Conservation (phyloP, 805 yeast genomes). For the Pichia membranifaciens region DNA sequence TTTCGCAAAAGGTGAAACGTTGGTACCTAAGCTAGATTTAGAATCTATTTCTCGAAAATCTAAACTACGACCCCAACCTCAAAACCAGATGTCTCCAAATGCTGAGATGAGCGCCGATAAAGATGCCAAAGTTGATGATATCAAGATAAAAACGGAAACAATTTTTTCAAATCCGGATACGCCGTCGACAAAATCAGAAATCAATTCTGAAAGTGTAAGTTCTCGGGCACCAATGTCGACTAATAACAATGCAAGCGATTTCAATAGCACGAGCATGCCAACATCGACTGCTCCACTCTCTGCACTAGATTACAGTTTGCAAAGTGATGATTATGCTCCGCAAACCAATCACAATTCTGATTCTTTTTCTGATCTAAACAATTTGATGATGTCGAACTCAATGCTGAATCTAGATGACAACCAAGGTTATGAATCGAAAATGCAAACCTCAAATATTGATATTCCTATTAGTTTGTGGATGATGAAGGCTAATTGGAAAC, state of each 20-base stretch:
- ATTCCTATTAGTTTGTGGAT: slow-evolving; percentile 12
- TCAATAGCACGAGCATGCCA: background rate
- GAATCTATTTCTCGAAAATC: slow-evolving; percentile 1
- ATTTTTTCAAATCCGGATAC: too few relatives aligned
- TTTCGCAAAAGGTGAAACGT: slow-evolving; percentile 18
- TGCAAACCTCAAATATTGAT: background rate
- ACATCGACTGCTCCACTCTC: background rate
- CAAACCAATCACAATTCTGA: background rate
- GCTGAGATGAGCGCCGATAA: background rate
- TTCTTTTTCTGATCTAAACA: background rate
- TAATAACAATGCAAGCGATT: background rate
- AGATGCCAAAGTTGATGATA: too few relatives aligned
- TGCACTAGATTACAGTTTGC: too few relatives aligned
- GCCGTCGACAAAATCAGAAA: background rate
- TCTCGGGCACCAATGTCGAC: background rate
- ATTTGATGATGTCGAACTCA: background rate
- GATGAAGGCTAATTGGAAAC: slow-evolving; percentile 17
- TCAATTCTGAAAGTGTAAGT: background rate
- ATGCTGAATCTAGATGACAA: background rate
- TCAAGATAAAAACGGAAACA: too few relatives aligned
- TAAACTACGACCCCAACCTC: background rate
- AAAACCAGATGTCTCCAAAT: background rate
- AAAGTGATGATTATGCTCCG: background rate
- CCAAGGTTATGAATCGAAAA: background rate
- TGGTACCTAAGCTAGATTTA: slow-evolving; percentile 18